Conservation (phyloP, 805 yeast species). For the Yarrowia deformans region DNA sequence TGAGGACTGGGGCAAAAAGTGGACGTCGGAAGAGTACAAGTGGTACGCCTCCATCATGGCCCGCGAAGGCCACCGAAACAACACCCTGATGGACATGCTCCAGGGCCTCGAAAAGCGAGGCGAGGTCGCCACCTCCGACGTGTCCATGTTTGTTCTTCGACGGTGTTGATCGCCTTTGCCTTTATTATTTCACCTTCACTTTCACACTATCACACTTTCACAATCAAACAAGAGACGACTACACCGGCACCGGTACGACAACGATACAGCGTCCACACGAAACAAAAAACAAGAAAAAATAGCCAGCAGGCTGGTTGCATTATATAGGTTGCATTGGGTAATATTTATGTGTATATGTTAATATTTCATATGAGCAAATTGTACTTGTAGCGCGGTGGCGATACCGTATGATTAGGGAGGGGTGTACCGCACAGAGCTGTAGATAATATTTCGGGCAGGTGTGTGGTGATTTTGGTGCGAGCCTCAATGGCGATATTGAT, state of each 20-base stretch:
- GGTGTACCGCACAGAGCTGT: too few relatives aligned
- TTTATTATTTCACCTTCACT: too few relatives aligned
- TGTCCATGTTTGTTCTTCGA: conserved; percentile 25
- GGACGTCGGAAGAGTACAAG: conserved; percentile 29
- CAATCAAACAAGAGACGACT: not conserved
- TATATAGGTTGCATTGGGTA: conserved; percentile 36
- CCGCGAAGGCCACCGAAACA: conserved; percentile 20
- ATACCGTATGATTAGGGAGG: not conserved
- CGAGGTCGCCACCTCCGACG: conserved; percentile 22
- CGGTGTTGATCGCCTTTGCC: not conserved
- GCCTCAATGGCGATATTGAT: too few relatives aligned
- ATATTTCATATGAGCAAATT: not conserved
- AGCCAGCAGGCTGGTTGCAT: conserved; percentile 37
- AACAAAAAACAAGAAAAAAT: conserved; percentile 4
- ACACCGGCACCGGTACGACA: not conserved
- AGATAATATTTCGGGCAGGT: too few relatives aligned
- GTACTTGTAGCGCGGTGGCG: not conserved
- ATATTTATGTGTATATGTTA: conserved; percentile 16
- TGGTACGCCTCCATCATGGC: conserved; percentile 34
- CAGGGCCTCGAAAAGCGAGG: conserved; percentile 31
- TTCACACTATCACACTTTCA: not conserved
- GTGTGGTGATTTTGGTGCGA: too few relatives aligned
- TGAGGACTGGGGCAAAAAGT: conserved; percentile 37
- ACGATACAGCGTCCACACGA: not conserved
- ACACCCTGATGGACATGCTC: conserved; percentile 32